Conservation (phyloP, 1,139 yeast species). For the Yamadazyma kanchanaburiensis region DNA sequence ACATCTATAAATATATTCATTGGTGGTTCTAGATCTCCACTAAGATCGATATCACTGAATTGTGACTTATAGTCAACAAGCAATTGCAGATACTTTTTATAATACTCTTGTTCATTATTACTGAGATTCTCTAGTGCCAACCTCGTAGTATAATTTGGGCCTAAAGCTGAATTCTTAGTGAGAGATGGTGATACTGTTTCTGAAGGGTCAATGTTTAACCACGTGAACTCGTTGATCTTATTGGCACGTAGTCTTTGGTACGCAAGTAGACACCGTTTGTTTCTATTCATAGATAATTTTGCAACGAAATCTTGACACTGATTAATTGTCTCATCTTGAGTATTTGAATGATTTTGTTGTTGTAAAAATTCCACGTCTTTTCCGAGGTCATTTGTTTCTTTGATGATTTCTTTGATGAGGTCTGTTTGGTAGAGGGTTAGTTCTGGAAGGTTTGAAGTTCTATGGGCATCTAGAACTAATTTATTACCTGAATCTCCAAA, state of each 20-base stretch:
- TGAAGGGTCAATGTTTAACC: conserved; percentile 54
- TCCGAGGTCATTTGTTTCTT: conserved; percentile 58
- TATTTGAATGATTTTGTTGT: conserved; percentile 17
- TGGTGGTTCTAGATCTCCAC: conserved; percentile 89
- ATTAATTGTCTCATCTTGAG: conserved; percentile 33
- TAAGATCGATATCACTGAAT: conserved; percentile 80
- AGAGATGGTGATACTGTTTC: conserved; percentile 8
- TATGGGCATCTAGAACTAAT: conserved; percentile 77
- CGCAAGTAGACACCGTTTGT: conserved; percentile 84
- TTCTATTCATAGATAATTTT: conserved; percentile 78
- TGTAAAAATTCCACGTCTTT: conserved; percentile 44
- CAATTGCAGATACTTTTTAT: conserved; percentile 65
- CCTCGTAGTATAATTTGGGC: conserved; percentile 27
- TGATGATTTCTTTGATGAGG: conserved; percentile 61
- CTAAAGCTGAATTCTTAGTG: conserved; percentile 8
- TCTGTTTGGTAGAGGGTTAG: conserved; percentile 77
- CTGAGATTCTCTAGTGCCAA: conserved; percentile 52
- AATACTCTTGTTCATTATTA: conserved; percentile 79
- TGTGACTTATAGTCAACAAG: conserved; percentile 74
- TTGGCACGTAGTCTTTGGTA: conserved; percentile 73
- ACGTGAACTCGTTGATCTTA: conserved; percentile 63
- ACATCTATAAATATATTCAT: conserved; percentile 90
- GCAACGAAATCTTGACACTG: conserved; percentile 79
- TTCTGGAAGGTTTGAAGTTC: conserved; percentile 64
- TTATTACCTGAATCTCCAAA: conserved; percentile 87